Base-by-base conservation (phyloP, 805 yeast genomes). In the Maudiozyma serrabonitensis region DNA sequence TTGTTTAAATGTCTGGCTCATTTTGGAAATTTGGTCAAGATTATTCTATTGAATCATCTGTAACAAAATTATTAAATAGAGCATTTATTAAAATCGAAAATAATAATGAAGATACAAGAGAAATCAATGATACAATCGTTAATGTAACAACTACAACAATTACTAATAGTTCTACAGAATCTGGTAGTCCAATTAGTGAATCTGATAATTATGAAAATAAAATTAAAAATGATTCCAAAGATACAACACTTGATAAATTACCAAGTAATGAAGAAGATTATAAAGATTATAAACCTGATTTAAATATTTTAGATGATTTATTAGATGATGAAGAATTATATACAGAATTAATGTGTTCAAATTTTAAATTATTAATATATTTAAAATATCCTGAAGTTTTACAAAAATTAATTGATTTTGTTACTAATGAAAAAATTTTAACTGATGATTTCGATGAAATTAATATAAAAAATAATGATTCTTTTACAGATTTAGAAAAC, bases 321-420 rank as follows among this genome's bases (percentile, higher is more conserved):
- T 69, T 87, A 53, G 89, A 84, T 60, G 90, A 85, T 56, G 83
- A 80, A 42, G 89, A 83, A 52, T 67, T 87, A 25, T 70, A 86
- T 26, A 85, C 84, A 50, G 91, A 86, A 61, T 70, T 87, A 38
- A 68, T 82, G 52, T 78, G 83, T 16, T 81, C 87, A 18, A 85
- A 84, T 62, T 75, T 82, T 43, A 82, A 84, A 61, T 74, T 91
- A 46, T 73, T 90, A 39, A 95, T 87, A 59, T 82, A 81, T 57
- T 71, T 91, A 49, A 75, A 91, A 54, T 86, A 86, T 62, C 88
- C 91, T n/a, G 84, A 81, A 46, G 78, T 87, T 16, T 66, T 91
- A 52, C 75, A 72, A 50, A 78, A 80, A 50, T 75, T 91, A 50
- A 80, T 90, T 23, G 80, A 82, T 41, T 80, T 79, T 58, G 76